Evolutionary conservation across 2,329 filamentous ascomycete species (phyloP), one percentile per base, ranked within the genome.

Genomic region (Xylaria multiplex): DNA sequence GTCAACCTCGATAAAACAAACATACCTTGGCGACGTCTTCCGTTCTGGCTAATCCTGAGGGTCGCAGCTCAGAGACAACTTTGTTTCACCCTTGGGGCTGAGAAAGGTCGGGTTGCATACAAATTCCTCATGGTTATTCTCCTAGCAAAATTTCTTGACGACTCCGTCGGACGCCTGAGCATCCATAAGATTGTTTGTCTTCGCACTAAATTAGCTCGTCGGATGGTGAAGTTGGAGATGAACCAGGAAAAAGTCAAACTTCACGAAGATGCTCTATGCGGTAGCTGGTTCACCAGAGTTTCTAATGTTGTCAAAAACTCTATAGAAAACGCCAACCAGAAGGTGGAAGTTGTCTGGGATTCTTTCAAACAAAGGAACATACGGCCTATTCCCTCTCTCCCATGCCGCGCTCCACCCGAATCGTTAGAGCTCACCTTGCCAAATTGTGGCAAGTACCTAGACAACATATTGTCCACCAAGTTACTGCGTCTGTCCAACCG

Each of bases 31-130:
- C 81, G 90, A 19, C 79, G 90, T 43, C 84, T 83, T 1, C 83
- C 90, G 0, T 82, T 85, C 57, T 92, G 88, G 85, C 82, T 92
- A 0, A 78, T 88, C 0, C 74, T 91, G 4, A 85, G 88, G 0
- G 87, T 92, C 1, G 80, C 82, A 0, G 70, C 86, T 1, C 83
- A 88, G 55, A 81, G 88, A 0, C 79, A 84, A 7, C 78, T 91
- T 0, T 80, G 77, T 30, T 67, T 79, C 1, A 24, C 72, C 0
- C 69, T 84, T 1, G 82, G 82, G 0, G 68, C 73, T 1, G 75
- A 82, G 1, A 30, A 72, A 0, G 86, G 86, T 1, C 78, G 80
- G 2, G 67, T 82, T 0, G 78, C 81, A 37, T 91, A 89, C 79
- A 91, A 91, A 68, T 79, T 84, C 14, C 68, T 90, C 8, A 80